phyloP scores from a whole-genome alignment of 2,329 filamentous ascomycete species.

The Acrodontium crateriforme region DNA sequence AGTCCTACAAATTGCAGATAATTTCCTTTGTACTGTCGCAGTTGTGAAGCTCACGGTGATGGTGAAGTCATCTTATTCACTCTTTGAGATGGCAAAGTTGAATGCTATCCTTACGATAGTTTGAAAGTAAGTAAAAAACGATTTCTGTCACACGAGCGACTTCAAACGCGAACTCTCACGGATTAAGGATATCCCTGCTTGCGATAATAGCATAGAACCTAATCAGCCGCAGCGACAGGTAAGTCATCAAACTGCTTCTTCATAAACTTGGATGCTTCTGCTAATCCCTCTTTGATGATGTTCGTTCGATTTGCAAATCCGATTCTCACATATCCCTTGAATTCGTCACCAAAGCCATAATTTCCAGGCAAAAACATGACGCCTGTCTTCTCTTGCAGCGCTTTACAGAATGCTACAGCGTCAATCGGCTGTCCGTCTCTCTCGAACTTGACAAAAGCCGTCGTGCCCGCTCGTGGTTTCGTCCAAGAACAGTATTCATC shows the following conservation, averaged over 20 bases:
- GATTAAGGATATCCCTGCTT: no score
- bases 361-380: constrained; percentile 64
- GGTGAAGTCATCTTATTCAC: no score
- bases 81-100: no score
- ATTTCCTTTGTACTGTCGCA: no score
- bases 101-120: no score
- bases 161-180: no score
- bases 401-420: constrained; percentile 57
- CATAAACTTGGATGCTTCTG: constrained; percentile 40
- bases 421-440: constrained; percentile 50
- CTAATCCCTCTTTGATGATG: constrained; percentile 52
- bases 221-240: no score
- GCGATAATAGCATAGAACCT: no score
- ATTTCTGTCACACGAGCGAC: no score
- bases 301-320: constrained; percentile 62
- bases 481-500: constrained; percentile 53
- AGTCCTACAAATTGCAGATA: no score
- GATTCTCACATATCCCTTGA: constrained; percentile 61
- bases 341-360: constrained; percentile 60
- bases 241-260: constrained; percentile 42
- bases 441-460: constrained; percentile 59
- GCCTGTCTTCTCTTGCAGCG: constrained; percentile 53
- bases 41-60: no score
- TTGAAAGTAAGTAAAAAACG: no score
- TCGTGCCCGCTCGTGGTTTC: constrained; percentile 65